Evolutionary conservation across 1,284 basidiomycete species (phyloP).

Genomic region (Pseudozyma sp.): DNA sequence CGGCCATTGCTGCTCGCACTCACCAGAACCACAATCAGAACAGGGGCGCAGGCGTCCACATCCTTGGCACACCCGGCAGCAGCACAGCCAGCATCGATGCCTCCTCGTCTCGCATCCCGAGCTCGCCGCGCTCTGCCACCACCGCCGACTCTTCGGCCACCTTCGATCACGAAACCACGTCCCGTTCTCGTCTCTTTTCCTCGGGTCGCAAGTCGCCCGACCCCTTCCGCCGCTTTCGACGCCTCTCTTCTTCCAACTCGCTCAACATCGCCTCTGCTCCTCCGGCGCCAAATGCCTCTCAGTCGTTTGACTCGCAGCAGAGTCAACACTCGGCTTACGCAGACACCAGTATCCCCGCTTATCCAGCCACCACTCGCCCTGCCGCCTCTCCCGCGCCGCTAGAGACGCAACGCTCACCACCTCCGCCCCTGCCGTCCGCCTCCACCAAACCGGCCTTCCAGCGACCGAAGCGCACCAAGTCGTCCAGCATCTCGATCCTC

Average conservation of each 20-base stretch:
- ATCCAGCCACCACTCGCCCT: conserved; percentile 1
- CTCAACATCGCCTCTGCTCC: conserved; percentile 32
- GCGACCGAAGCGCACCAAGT: conserved; percentile 37
- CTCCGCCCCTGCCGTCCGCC: conserved; percentile 39
- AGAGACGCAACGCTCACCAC: conserved; percentile 15
- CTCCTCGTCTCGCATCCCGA: conserved; percentile 9
- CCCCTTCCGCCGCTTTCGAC: conserved; percentile 48
- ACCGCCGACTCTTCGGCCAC: conserved; percentile 5
- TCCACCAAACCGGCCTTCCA: conserved; percentile 37
- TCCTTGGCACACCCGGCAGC: neutral
- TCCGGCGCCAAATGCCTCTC: conserved; percentile 8
- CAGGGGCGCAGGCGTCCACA: conserved; percentile 1
- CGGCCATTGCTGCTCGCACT: conserved; percentile 1
- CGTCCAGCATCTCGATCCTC: conserved; percentile 48
- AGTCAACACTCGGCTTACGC: neutral
- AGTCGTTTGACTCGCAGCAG: conserved; percentile 29
- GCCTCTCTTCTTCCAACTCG: conserved; percentile 39
- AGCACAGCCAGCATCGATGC: conserved; percentile 2
- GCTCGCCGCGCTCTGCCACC: conserved; percentile 6
- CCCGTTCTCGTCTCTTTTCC: conserved; percentile 29
- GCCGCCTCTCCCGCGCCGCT: conserved; percentile 13
- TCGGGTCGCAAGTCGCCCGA: conserved; percentile 51
- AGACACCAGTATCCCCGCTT: conserved; percentile 10
- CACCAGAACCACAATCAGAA: neutral
- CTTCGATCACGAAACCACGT: conserved; percentile 15